Percentiles rank a stretch among this genome's conserved stretches.
Evolutionary conservation across 192 early-diverging fungal genomes (phyloP).

Genomic region (Gaertneriomyces sp.): DNA sequence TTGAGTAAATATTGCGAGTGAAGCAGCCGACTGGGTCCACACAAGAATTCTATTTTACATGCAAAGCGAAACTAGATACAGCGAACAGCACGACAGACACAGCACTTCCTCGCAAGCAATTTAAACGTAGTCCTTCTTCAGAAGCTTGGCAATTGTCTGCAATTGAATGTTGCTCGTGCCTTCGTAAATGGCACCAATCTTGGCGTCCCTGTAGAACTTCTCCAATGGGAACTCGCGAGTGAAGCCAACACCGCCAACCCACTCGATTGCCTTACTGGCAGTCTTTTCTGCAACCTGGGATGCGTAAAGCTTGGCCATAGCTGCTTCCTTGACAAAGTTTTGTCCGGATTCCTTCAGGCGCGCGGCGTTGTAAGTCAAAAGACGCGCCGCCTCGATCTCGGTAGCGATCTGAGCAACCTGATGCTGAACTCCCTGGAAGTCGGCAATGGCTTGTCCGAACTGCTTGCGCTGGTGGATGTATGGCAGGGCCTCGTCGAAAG

Average conservation of each 20-base stretch:
- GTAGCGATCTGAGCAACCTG: constrained; percentile 81
- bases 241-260: constrained; percentile 98
- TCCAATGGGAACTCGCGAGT: constrained; percentile 77
- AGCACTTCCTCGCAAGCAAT: background rate
- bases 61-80: too few species aligned
- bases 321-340: constrained; percentile 91
- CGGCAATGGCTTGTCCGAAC: constrained; percentile 78
- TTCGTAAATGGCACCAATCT: constrained; percentile 93
- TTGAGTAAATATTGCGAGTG: too few species aligned
- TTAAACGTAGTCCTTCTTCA: constrained; percentile 29
- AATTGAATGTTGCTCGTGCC: constrained; percentile 94
- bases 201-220: constrained; percentile 95
- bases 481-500: constrained; percentile 78
- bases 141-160: constrained; percentile 81
- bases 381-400: constrained; percentile 94
- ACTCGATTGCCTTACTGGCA: constrained; percentile 88
- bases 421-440: constrained; percentile 86
- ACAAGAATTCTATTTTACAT: too few species aligned
- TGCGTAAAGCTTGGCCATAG: constrained; percentile 97
- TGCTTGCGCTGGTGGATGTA: constrained; percentile 96
- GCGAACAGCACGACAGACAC: too few species aligned
- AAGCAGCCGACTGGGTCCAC: too few species aligned
- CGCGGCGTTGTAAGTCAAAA: constrained; percentile 96
- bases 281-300: constrained; percentile 91
- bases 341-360: constrained; percentile 90